Conservation (phyloP, 2,329 filamentous ascomycete genomes). For the Venturia aucupariae region DNA sequence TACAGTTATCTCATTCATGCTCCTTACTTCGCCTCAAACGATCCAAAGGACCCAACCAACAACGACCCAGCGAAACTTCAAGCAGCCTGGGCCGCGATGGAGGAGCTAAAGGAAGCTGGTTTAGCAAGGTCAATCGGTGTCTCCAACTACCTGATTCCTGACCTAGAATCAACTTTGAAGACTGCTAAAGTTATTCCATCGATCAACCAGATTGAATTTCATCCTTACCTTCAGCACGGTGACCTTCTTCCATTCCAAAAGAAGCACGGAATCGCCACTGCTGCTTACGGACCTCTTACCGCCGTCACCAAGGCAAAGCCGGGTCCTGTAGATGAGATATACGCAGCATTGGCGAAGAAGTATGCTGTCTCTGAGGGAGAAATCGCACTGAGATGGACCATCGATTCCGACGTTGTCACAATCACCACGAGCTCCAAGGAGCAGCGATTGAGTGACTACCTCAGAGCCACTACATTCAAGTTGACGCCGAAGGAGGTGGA, state of each 20-base stretch:
- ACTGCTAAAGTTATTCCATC: constrained; percentile 48
- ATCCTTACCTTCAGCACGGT: constrained; percentile 57
- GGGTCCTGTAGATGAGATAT: constrained; percentile 46
- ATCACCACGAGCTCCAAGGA: constrained; percentile 55
- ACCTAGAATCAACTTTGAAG: constrained; percentile 46
- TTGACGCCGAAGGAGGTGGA: constrained; percentile 50
- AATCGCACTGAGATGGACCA: constrained; percentile 49
- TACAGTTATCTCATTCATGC: constrained; percentile 52
- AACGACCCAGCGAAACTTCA: constrained; percentile 42
- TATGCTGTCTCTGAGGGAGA: constrained; percentile 51
- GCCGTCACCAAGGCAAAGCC: constrained; percentile 45
- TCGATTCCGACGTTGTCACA: constrained; percentile 50
- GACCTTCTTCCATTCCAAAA: constrained; percentile 47
- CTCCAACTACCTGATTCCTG: constrained; percentile 48
- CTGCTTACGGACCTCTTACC: constrained; percentile 38
- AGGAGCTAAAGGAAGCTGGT: constrained; percentile 46
- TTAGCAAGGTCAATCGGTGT: constrained; percentile 54
- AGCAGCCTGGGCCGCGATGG: constrained; percentile 51
- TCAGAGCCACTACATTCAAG: constrained; percentile 47
- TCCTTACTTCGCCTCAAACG: constrained; percentile 41
- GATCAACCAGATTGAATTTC: constrained; percentile 61
- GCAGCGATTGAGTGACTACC: constrained; percentile 48
- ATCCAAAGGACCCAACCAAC: constrained; percentile 34
- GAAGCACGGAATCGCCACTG: constrained; percentile 38
- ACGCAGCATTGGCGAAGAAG: constrained; percentile 47